phyloP scores from a whole-genome alignment of 2,329 filamentous ascomycete genomes.

The Claviceps spartinae region DNA sequence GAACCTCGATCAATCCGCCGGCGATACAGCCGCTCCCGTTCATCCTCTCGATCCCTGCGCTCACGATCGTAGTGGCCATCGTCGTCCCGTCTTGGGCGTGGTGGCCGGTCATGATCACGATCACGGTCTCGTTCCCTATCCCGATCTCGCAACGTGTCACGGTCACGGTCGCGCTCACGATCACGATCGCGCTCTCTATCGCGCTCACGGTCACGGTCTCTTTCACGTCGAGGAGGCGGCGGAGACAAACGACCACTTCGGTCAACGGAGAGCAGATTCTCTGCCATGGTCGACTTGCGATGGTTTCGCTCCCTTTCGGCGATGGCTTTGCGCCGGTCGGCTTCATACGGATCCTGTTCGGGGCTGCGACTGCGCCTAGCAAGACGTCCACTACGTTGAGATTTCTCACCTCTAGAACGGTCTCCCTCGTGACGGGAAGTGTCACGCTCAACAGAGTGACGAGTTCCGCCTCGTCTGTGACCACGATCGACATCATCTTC shows the following conservation, averaged over 20 bases:
- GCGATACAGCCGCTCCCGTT: slow-evolving; percentile 77
- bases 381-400: slow-evolving; percentile 44
- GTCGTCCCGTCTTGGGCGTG: slow-evolving; percentile 45
- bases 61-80: slow-evolving; percentile 70
- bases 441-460: slow-evolving; percentile 37
- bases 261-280: slow-evolving; percentile 41
- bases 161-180: slow-evolving; percentile 14
- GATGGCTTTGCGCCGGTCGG: slow-evolving; percentile 83
- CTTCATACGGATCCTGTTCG: slow-evolving; percentile 90
- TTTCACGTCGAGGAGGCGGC: slow-evolving; percentile 26
- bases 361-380: slow-evolving; percentile 66
- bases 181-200: slow-evolving; percentile 24
- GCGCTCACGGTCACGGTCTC: slow-evolving; percentile 30
- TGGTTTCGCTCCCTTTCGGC: slow-evolving; percentile 91
- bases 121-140: slow-evolving; percentile 13
- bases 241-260: slow-evolving; percentile 32
- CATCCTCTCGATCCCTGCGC: slow-evolving; percentile 74
- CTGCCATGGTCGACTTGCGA: slow-evolving; percentile 62
- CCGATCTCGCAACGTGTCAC: slow-evolving; percentile 20
- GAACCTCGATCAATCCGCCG: slow-evolving; percentile 63
- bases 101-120: slow-evolving; percentile 35
- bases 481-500: slow-evolving; percentile 67
- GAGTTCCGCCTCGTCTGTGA: slow-evolving; percentile 40
- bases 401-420: slow-evolving; percentile 44
- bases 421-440: slow-evolving; percentile 49